phyloP scores from a whole-genome alignment of 495 filamentous ascomycete species.

The Hamigera avellanea region DNA sequence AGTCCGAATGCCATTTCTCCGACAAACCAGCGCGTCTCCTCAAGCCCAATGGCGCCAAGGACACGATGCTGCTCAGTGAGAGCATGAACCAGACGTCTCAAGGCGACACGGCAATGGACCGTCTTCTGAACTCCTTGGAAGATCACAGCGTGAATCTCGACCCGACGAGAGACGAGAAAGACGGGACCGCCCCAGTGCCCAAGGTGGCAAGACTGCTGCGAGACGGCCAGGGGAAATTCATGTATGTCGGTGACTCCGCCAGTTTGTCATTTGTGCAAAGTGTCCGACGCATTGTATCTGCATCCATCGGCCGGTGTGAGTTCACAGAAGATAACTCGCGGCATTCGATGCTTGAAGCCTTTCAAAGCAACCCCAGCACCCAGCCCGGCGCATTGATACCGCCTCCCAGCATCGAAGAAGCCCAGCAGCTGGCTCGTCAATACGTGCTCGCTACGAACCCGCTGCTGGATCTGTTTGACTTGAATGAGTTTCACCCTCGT shows the following conservation, averaged over 20 bases:
- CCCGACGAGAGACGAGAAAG: constrained; percentile 23
- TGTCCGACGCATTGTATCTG: constrained; percentile 61
- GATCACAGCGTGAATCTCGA: constrained; percentile 24
- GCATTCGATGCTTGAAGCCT: constrained; percentile 56
- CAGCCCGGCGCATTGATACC: constrained; percentile 17
- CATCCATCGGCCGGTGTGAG: constrained; percentile 47
- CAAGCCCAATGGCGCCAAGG: constrained; percentile 16
- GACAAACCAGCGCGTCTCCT: constrained; percentile 30
- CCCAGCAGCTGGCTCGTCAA: constrained; percentile 25
- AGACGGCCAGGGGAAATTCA: constrained; percentile 42
- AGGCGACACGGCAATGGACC: constrained; percentile 30
- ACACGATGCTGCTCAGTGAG: constrained; percentile 31
- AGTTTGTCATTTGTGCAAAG: constrained; percentile 61
- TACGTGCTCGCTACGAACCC: constrained; percentile 31
- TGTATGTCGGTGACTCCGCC: constrained; percentile 65
- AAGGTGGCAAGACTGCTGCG: constrained; percentile 41
- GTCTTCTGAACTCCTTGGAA: constrained; percentile 26
- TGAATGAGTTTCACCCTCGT: constrained; percentile 23
- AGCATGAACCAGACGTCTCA: constrained; percentile 21
- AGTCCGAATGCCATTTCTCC: constrained; percentile 32
- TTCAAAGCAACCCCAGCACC: constrained; percentile 27
- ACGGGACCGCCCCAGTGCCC: constrained; percentile 26
- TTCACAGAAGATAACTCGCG: constrained; percentile 61
- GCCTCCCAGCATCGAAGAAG: constrained; percentile 23
- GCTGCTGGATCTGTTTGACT: constrained; percentile 27